Evolutionary conservation across 176 grass and related monocot species (phyloP).

Genomic region (Oropetium thomaeum): DNA sequence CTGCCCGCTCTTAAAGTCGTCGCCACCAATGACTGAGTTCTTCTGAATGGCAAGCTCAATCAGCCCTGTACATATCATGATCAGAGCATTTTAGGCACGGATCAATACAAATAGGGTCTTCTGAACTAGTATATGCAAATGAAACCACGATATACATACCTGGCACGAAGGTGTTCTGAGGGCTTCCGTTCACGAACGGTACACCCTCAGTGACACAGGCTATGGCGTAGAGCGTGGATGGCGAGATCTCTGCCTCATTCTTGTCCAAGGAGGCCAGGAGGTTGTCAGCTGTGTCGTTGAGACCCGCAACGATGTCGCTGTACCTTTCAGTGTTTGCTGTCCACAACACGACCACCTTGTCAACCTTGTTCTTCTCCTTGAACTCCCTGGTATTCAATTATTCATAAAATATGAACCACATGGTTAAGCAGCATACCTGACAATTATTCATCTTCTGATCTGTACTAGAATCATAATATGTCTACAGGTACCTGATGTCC

Average conservation of each 20-base stretch:
- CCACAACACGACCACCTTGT: conserved; percentile 91
- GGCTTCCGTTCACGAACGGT: conserved; percentile 93
- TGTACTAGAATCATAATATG: neutral
- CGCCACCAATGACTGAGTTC: conserved; percentile 85
- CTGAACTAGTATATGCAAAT: neutral
- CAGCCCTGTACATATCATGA: conserved; percentile 47
- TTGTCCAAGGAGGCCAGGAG: conserved; percentile 75
- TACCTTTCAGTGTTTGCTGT: conserved; percentile 97
- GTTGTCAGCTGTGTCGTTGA: conserved; percentile 85
- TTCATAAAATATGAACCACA: conserved; percentile 12
- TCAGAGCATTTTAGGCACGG: neutral
- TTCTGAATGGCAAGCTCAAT: conserved; percentile 91
- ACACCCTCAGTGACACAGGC: conserved; percentile 83
- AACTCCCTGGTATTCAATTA: conserved; percentile 86
- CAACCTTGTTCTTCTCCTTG: conserved; percentile 87
- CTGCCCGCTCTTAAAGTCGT: conserved; percentile 98
- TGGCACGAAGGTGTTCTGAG: conserved; percentile 97
- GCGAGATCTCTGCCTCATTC: conserved; percentile 80
- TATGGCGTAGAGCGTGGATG: conserved; percentile 76
- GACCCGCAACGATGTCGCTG: conserved; percentile 60
- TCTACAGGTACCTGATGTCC: conserved; percentile 68
- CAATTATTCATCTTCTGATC: no score
- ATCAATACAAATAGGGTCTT: neutral
- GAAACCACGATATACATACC: conserved; percentile 34
- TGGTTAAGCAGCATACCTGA: no score